Conservation (phyloP, 1,284 basidiomycete species). For the Agaricales sp. region DNA sequence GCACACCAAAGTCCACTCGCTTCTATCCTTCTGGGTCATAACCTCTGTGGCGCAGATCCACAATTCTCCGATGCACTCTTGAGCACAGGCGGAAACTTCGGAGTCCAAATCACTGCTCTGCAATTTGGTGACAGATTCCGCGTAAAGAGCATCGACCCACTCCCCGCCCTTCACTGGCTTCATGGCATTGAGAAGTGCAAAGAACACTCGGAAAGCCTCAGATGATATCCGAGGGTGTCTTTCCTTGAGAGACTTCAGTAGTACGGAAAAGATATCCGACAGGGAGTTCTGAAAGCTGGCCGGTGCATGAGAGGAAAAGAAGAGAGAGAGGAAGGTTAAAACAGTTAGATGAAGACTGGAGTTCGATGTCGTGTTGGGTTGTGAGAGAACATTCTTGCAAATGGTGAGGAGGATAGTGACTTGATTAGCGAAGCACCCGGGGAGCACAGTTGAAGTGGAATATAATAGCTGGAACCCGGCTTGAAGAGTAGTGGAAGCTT, state of each 20-base stretch:
- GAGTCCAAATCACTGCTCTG: constrained; percentile 81
- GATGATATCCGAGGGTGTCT: constrained; percentile 70
- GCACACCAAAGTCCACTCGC: constrained; percentile 78
- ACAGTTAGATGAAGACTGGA: constrained; percentile 72
- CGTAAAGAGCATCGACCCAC: constrained; percentile 66
- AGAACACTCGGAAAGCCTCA: constrained; percentile 77
- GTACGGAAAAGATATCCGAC: constrained; percentile 55
- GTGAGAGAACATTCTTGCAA: constrained; percentile 52
- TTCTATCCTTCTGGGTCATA: constrained; percentile 45
- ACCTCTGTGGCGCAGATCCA: constrained; percentile 81
- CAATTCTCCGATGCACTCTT: constrained; percentile 77
- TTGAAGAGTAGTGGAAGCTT: constrained; percentile 70
- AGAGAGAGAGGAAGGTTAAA: constrained; percentile 76
- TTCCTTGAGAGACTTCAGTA: constrained; percentile 65
- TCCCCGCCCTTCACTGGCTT: constrained; percentile 49
- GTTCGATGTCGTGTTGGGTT: constrained; percentile 55
- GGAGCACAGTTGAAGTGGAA: constrained; percentile 69
- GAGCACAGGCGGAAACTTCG: constrained; percentile 78
- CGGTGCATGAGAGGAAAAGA: constrained; percentile 76
- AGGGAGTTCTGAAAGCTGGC: constrained; percentile 55
- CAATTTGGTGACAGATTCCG: constrained; percentile 63
- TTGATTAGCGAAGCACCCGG: constrained; percentile 74
- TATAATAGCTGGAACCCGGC: constrained; percentile 78
- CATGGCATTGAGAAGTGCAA: constrained; percentile 52
- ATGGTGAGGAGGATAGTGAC: constrained; percentile 51